These are phyloP conservation scores for Hymenotorrendiella dingleyae DNA, from an alignment of 2,329 filamentous ascomycete species.

Conservation along the genomic window DNA sequence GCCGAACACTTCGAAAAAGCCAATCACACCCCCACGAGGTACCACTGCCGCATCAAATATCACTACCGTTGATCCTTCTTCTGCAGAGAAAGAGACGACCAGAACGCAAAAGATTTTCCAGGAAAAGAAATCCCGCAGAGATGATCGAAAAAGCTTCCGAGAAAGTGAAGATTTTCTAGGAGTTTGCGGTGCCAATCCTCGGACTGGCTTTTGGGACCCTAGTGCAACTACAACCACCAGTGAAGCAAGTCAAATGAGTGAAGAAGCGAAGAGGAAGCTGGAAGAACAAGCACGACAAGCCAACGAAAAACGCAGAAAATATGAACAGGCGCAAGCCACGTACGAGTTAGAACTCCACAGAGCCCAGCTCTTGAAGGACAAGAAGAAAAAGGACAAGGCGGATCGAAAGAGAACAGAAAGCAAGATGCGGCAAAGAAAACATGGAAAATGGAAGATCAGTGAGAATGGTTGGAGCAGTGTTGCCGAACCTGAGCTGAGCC, in stretches of 20 bases:
- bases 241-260: conserved; percentile 20
- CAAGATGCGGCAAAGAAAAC: conserved; percentile 40
- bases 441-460: conserved; percentile 35
- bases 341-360: conserved; percentile 35
- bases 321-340: conserved; percentile 30
- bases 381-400: conserved; percentile 37
- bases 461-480: conserved; percentile 24
- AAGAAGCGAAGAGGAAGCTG: conserved; percentile 31
- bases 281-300: conserved; percentile 12
- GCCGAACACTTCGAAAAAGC: background rate
- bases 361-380: conserved; percentile 23
- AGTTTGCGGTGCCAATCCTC: conserved; percentile 52
- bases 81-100: conserved; percentile 31
- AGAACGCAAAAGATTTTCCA: conserved; percentile 13
- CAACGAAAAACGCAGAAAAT: conserved; percentile 18
- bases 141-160: conserved; percentile 41
- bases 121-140: conserved; percentile 22
- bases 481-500: conserved; percentile 39
- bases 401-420: conserved; percentile 38
- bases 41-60: background rate
- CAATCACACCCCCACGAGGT: conserved; percentile 2
- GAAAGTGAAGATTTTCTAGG: conserved; percentile 54
- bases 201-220: conserved; percentile 47
- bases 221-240: conserved; percentile 36
- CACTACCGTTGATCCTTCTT: background rate